phyloP scores from a whole-genome alignment of 148 eudicot species.

The Chenopodium quinoa region DNA sequence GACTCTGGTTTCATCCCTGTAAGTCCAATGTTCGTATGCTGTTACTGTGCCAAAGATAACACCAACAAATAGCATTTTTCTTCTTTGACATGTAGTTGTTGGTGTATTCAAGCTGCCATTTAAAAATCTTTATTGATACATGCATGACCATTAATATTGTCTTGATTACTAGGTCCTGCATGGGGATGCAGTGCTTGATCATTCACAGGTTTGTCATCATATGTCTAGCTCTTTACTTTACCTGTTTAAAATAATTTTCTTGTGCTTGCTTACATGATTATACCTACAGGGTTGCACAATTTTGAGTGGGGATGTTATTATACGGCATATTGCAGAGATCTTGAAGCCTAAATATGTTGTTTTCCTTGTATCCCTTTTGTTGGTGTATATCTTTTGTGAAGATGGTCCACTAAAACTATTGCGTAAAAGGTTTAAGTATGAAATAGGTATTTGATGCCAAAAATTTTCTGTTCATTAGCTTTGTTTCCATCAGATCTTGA shows the following conservation, averaged over 20 bases:
- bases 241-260: background rate
- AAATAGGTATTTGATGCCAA: background rate
- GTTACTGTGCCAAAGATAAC: background rate
- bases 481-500: background rate
- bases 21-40: slow-evolving; percentile 27
- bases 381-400: background rate
- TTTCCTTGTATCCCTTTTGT: slow-evolving; percentile 76
- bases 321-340: slow-evolving; percentile 74
- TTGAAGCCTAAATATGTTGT: slow-evolving; percentile 82
- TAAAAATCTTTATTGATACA: background rate
- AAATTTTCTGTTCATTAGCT: background rate
- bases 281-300: slow-evolving; percentile 81
- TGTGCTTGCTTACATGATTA: slow-evolving; percentile 1
- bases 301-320: slow-evolving; percentile 94
- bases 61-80: no score
- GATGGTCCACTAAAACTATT: background rate
- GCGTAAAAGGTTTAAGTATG: background rate
- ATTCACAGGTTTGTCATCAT: slow-evolving; percentile 52
- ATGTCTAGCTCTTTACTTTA: background rate
- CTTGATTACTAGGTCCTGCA: slow-evolving; percentile 67
- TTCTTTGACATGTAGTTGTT: background rate
- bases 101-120: background rate
- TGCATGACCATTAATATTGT: background rate
- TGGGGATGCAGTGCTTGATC: slow-evolving; percentile 95
- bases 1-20: slow-evolving; percentile 89